Base-by-base conservation (phyloP, 306 rosid species). In the Dalbergia cochinchinensis region DNA sequence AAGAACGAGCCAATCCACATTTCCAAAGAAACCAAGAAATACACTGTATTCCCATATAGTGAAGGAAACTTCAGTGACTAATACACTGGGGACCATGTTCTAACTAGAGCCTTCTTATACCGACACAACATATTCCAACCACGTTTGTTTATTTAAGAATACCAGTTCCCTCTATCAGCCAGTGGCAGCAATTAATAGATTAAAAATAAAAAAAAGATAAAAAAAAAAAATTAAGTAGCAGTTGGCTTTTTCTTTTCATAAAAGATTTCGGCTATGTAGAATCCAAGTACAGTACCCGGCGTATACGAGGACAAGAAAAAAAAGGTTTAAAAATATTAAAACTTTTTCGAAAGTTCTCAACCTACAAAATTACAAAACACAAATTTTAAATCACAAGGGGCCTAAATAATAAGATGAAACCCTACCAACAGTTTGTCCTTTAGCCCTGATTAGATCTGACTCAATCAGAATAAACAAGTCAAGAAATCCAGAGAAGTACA, bases 391-490 rank as follows among this genome's bases (percentile, higher is more conserved):
- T 76, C 85, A 58, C 31, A 47, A 72, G 78, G 76, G 76, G 39
- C 63, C 69, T 67, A 65, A 20, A 60, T 16, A 50, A 73, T 37
- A 33, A 70, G 75, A 74, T 64, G 68, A 58, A 79, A 70, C 77
- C 88, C 85, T 78, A 75, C 90, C 82, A 78, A 78, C 65, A 13
- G 69, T 85, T 88, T 92, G 97, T 91, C 96, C 78, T 77, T 79
- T 88, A 82, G 91, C 80, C 74, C 82, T 61, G 82, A 83, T 79
- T 89, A 82, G 93, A 94, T 88, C 94, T 80, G 85, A 86, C 79
- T 47, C 66, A 78, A 50, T 55, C 61, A 75, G 82, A 78, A 83
- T 65, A 69, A 87, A 79, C 75, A 80, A 79, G 74, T 69, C 69
- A 48, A 67, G 72, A 81, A 67, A 65, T 70, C 81, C 78, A 76